Conservation (phyloP, 1,284 basidiomycete genomes). For the Takashimella koratensis region DNA sequence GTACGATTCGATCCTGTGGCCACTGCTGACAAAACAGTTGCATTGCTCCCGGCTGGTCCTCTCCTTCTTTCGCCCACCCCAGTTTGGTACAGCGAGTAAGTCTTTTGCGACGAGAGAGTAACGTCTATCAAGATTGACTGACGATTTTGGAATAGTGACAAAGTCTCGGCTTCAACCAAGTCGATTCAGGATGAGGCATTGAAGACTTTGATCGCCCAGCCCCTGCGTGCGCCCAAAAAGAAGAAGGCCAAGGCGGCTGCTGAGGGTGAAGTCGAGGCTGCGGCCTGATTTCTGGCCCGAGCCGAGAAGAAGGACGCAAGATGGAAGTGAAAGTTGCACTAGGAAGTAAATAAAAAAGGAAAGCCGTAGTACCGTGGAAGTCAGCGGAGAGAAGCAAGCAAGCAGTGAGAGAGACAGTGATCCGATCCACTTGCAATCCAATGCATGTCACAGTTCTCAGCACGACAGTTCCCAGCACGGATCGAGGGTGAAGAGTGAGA, state of each 20-base stretch:
- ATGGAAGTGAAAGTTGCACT: too few relatives aligned
- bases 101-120: too few relatives aligned
- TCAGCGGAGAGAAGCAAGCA: too few relatives aligned
- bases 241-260: slow-evolving; percentile 76
- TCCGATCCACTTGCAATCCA: too few relatives aligned
- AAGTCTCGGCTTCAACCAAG: slow-evolving; percentile 77
- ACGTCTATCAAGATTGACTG: too few relatives aligned
- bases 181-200: slow-evolving; percentile 82
- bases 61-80: slow-evolving; percentile 80
- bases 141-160: too few relatives aligned
- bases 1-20: slow-evolving; percentile 21
- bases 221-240: slow-evolving; percentile 86
- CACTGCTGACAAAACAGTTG: slow-evolving; percentile 58
- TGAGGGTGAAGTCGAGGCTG: slow-evolving; percentile 33
- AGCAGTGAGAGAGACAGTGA: too few relatives aligned
- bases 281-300: slow-evolving; percentile 4
- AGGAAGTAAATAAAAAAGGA: too few relatives aligned
- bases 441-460: too few relatives aligned
- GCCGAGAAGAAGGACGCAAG: neutral
- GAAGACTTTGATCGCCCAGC: slow-evolving; percentile 71
- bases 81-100: slow-evolving; percentile 80
- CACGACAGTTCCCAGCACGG: too few relatives aligned
- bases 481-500: too few relatives aligned
- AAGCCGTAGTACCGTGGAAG: too few relatives aligned
- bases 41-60: slow-evolving; percentile 78